phyloP scores from a whole-genome alignment of 371 early-diverging fungal genomes.

The Mucor saturninus region DNA sequence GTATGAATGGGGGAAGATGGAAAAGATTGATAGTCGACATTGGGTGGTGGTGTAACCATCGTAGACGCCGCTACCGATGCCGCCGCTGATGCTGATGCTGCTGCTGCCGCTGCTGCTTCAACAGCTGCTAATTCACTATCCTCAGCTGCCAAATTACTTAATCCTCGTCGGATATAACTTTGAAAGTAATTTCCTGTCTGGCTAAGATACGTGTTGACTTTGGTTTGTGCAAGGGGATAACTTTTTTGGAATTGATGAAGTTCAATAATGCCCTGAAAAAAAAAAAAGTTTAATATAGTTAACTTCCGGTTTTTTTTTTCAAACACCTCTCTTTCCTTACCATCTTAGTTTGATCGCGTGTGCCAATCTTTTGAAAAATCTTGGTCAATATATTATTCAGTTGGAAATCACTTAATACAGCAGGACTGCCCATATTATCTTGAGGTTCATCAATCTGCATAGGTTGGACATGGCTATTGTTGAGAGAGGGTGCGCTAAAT shows the following conservation, averaged over 20 bases:
- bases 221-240: conserved; percentile 66
- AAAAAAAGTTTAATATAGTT: neutral
- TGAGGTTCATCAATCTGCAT: conserved; percentile 42
- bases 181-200: conserved; percentile 77
- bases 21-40: neutral
- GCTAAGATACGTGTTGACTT: conserved; percentile 64
- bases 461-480: conserved; percentile 26
- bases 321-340: conserved; percentile 25
- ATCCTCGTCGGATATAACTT: conserved; percentile 76
- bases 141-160: conserved; percentile 67
- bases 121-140: conserved; percentile 46
- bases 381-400: conserved; percentile 61
- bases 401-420: conserved; percentile 47
- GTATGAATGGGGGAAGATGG: neutral
- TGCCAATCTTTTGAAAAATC: conserved; percentile 77
- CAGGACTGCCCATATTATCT: neutral
- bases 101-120: conserved; percentile 7
- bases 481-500: conserved; percentile 10
- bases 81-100: neutral
- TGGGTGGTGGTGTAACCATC: neutral
- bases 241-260: conserved; percentile 78
- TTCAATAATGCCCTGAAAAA: conserved; percentile 68
- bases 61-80: conserved; percentile 4
- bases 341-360: conserved; percentile 77
- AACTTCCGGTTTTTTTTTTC: neutral